These are phyloP conservation scores for Phaeophleospora eucalypticola DNA, from an alignment of 2,329 filamentous ascomycete genomes.

Conservation along the genomic window DNA sequence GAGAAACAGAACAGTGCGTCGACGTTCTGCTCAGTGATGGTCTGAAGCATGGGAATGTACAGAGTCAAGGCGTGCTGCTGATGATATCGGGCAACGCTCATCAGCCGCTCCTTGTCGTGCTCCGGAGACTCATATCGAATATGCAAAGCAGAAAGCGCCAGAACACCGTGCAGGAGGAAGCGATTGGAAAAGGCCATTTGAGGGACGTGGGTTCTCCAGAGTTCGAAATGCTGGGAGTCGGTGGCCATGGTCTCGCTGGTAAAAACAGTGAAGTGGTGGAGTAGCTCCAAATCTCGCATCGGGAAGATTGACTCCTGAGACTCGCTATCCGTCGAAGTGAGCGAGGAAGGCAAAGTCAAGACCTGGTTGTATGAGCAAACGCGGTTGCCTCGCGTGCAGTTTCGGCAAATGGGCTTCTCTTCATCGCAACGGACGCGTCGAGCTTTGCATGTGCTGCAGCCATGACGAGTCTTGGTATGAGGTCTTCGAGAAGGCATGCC, in stretches of 20 bases:
- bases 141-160: constrained; percentile 17
- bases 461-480: constrained; percentile 22
- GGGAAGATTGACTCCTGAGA: constrained; percentile 17
- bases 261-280: constrained; percentile 21
- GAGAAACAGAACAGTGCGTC: constrained; percentile 22
- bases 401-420: constrained; percentile 20
- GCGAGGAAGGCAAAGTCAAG: constrained; percentile 9
- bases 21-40: constrained; percentile 21
- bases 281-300: constrained; percentile 21
- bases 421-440: constrained; percentile 22
- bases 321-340: constrained; percentile 1
- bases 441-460: constrained; percentile 21
- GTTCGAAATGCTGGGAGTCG: constrained; percentile 4
- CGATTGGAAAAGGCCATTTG: constrained; percentile 16
- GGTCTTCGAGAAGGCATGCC: constrained; percentile 17
- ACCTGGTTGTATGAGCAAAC: constrained; percentile 4
- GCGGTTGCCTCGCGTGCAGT: constrained; percentile 21
- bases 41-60: constrained; percentile 20
- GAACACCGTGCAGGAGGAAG: constrained; percentile 21
- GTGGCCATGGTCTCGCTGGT: constrained; percentile 16
- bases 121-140: constrained; percentile 10
- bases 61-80: constrained; percentile 22
- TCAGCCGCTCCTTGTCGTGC: constrained; percentile 8
- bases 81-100: constrained; percentile 21
- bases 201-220: constrained; percentile 18